Conservation (phyloP, 345 rosid species). For the Streptanthus diversifolius region DNA sequence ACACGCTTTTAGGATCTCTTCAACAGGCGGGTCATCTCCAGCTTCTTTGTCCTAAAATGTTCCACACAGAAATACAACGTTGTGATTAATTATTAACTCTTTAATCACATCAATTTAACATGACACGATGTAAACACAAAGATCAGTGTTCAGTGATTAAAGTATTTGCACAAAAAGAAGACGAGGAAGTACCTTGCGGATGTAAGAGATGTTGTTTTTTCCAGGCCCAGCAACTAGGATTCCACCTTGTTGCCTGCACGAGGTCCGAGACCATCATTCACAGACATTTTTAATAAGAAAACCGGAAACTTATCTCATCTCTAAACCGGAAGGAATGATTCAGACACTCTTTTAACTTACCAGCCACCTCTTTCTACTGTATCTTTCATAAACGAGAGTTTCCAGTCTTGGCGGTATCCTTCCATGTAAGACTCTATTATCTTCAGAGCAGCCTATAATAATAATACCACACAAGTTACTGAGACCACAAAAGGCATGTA, state of each 20-base stretch:
- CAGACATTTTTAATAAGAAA: neutral
- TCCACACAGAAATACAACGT: neutral
- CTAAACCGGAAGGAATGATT: neutral
- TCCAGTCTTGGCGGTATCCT: slow-evolving; percentile 96
- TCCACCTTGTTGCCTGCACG: slow-evolving; percentile 91
- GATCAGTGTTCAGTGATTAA: neutral
- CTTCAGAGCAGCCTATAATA: slow-evolving; percentile 73
- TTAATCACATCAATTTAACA: neutral
- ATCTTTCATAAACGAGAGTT: slow-evolving; percentile 74
- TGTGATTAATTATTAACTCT: neutral
- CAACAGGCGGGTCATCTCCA: slow-evolving; percentile 78
- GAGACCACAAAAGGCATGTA: neutral
- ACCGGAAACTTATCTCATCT: neutral
- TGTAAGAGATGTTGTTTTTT: slow-evolving; percentile 64
- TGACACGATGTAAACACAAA: neutral
- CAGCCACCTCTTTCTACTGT: slow-evolving; percentile 87
- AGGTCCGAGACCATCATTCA: neutral
- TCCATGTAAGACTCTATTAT: slow-evolving; percentile 81
- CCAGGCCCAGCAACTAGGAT: slow-evolving; percentile 92
- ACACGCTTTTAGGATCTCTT: slow-evolving; percentile 68
- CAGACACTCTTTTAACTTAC: slow-evolving; percentile 39
- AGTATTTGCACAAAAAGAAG: neutral
- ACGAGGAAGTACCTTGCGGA: slow-evolving; percentile 59
- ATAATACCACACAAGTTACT: neutral
- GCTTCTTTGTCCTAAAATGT: slow-evolving; percentile 80